Evolutionary conservation across 73 alveolate species (phyloP).

Genomic region (Tetrahymena elliotti): DNA sequence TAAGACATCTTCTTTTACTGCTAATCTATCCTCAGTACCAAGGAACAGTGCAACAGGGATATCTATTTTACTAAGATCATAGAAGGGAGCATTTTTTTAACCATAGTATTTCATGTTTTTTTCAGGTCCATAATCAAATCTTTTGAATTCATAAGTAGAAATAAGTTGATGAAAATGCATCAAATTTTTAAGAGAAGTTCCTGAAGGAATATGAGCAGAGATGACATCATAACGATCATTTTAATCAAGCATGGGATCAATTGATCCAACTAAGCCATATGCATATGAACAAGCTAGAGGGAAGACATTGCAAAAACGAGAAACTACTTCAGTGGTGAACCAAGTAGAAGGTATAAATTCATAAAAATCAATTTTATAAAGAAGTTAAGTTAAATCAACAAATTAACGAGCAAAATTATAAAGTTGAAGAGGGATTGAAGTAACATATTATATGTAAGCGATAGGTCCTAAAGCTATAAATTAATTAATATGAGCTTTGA

Average conservation of each 20-base stretch:
- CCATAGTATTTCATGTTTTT: conserved; percentile 28
- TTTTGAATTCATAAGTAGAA: conserved; percentile 14
- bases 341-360: background rate
- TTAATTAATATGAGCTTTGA: conserved; percentile 39
- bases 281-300: conserved; percentile 37
- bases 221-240: conserved; percentile 51
- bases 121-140: conserved; percentile 35
- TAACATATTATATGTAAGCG: conserved; percentile 10
- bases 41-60: background rate
- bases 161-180: conserved; percentile 68
- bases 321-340: background rate
- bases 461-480: conserved; percentile 60
- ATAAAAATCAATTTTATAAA: background rate
- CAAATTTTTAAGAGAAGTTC: conserved; percentile 83
- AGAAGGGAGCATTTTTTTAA: conserved; percentile 11
- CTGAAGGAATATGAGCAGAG: conserved; percentile 90
- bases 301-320: background rate
- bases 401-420: background rate
- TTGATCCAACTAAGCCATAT: conserved; percentile 27
- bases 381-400: background rate
- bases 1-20: conserved; percentile 11
- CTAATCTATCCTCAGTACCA: conserved; percentile 16
- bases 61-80: conserved; percentile 6
- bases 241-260: conserved; percentile 40
- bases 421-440: background rate